These are phyloP conservation scores for Cyberlindnera japonica DNA, from an alignment of 805 yeast genomes.

Conservation along the genomic window DNA sequence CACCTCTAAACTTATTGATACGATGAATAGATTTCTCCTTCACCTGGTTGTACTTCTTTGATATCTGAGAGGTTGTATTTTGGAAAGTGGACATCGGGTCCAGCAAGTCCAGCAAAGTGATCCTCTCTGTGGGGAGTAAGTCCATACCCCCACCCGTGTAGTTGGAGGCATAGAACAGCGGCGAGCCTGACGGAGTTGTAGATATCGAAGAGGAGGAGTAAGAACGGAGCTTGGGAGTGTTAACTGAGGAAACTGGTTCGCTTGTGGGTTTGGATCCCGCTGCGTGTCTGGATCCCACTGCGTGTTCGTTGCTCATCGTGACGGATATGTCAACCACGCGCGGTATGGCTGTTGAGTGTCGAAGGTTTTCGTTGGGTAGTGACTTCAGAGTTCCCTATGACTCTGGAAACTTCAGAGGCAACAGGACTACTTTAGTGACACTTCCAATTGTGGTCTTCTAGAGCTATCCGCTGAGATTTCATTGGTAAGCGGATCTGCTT, in stretches of 20 bases:
- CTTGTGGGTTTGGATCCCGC: neutral
- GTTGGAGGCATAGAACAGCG: slow-evolving; percentile 21
- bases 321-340: too few species aligned
- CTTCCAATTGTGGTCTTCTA: too few species aligned
- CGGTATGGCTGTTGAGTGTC: neutral
- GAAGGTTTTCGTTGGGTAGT: too few species aligned
- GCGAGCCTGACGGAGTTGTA: slow-evolving; percentile 24
- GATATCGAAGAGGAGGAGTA: slow-evolving; percentile 21
- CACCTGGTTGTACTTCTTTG: slow-evolving; percentile 26
- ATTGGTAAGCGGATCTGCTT: too few species aligned
- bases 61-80: slow-evolving; percentile 18
- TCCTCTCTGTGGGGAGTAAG: slow-evolving; percentile 24
- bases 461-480: too few species aligned
- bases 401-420: too few species aligned
- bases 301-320: slow-evolving; percentile 4
- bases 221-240: slow-evolving; percentile 11
- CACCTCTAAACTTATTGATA: slow-evolving; percentile 21
- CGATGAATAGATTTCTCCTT: slow-evolving; percentile 23
- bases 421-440: too few species aligned
- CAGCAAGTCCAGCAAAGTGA: slow-evolving; percentile 27
- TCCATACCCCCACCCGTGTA: slow-evolving; percentile 20
- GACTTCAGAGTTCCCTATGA: too few species aligned
- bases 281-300: neutral
- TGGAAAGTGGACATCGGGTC: slow-evolving; percentile 28
- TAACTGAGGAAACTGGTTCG: neutral